Conservation (phyloP, 148 eudicot species). For the Rhododendron ferrugineum region DNA sequence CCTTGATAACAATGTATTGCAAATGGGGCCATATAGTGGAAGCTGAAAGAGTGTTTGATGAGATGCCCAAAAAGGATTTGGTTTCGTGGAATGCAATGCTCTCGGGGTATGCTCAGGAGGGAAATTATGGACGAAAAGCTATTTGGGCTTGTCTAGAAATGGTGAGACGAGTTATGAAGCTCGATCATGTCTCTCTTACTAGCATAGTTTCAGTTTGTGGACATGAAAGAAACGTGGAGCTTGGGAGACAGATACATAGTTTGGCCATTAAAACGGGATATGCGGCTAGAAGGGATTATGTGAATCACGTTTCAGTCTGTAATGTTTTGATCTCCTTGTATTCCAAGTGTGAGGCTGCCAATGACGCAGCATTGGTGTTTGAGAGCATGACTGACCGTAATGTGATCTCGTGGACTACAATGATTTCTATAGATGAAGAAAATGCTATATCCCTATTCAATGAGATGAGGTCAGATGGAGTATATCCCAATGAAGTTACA, state of each 20-base stretch:
- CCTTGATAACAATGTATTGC: conserved; percentile 70
- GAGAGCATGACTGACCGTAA: conserved; percentile 49
- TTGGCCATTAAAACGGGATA: conserved; percentile 57
- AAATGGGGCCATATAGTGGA: conserved; percentile 56
- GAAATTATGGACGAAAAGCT: conserved; percentile 49
- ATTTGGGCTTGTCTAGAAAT: conserved; percentile 54
- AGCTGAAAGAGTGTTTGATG: conserved; percentile 62
- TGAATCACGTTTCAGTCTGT: conserved; percentile 45
- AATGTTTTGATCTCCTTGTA: conserved; percentile 76
- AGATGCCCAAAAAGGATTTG: conserved; percentile 60
- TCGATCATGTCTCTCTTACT: conserved; percentile 73
- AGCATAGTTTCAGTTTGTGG: conserved; percentile 75
- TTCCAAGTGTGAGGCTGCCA: conserved; percentile 51
- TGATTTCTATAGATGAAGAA: conserved; percentile 62
- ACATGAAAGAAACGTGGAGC: conserved; percentile 41
- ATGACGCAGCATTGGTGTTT: conserved; percentile 59
- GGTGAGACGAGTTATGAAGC: conserved; percentile 50
- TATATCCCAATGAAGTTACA: conserved; percentile 77
- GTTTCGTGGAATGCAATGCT: conserved; percentile 94
- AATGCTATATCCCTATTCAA: conserved; percentile 51
- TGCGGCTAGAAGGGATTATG: conserved; percentile 44
- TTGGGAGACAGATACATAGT: conserved; percentile 63
- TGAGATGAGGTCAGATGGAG: conserved; percentile 63
- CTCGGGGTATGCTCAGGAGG: conserved; percentile 76
- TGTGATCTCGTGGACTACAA: conserved; percentile 90